These are phyloP conservation scores for Coelastrella sp. DNA, from an alignment of 139 green algal genomes.

Conservation along the genomic window DNA sequence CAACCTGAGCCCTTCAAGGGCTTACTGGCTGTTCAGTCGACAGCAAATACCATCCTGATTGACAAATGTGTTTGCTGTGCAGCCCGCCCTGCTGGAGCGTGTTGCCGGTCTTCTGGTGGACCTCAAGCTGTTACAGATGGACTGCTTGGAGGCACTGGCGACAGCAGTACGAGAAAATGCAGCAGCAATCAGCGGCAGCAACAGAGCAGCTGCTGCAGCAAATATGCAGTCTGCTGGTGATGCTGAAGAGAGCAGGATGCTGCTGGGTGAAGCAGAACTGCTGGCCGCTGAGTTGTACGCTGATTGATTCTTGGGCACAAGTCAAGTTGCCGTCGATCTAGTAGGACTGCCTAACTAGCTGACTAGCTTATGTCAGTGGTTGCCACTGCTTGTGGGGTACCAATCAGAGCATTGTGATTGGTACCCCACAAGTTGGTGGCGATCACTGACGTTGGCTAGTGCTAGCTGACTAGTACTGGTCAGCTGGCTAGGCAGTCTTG, in stretches of 20 bases:
- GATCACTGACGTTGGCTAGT: too few species aligned
- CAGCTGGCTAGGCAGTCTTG: too few species aligned
- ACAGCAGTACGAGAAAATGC: neutral
- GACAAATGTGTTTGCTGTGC: neutral
- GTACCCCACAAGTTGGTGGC: too few species aligned
- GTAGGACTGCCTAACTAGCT: too few species aligned
- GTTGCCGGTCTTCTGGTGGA: conserved; percentile 25
- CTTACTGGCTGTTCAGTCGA: too few species aligned
- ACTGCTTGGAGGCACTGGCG: conserved; percentile 51
- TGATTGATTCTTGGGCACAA: neutral
- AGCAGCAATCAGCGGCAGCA: conserved; percentile 2
- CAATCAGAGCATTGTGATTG: too few species aligned
- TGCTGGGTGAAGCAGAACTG: conserved; percentile 43
- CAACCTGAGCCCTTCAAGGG: too few species aligned
- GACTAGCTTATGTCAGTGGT: too few species aligned
- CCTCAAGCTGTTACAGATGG: conserved; percentile 52
- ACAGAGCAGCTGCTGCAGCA: conserved; percentile 26
- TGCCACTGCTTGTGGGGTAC: too few species aligned
- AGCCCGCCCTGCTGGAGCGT: neutral
- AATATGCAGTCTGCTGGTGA: neutral
- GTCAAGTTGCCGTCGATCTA: too few species aligned
- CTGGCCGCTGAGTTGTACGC: conserved; percentile 23
- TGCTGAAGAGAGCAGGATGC: conserved; percentile 16
- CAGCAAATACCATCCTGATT: neutral
- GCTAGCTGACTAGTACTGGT: too few species aligned